A percentile compares a stretch with the other conserved stretches of the same genome.
Conservation (phyloP, 2,329 filamentous ascomycete genomes). For the Metarhizium robertsii region DNA sequence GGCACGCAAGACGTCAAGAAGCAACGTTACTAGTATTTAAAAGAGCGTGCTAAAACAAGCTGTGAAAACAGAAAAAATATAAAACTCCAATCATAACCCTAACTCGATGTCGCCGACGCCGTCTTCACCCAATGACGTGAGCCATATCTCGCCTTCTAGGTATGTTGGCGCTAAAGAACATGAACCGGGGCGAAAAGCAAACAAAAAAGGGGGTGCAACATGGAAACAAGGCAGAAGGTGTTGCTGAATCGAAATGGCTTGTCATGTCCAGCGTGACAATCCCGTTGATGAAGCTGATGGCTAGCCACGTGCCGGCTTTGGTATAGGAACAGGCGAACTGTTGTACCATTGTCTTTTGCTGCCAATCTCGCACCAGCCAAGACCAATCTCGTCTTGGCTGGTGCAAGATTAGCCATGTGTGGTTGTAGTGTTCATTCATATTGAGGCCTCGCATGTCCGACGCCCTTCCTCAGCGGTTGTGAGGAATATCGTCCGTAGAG, state of each 20-base stretch:
- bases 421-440: not conserved
- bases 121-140: too few relatives aligned
- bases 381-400: not conserved
- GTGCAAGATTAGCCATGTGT: not conserved
- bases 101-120: too few relatives aligned
- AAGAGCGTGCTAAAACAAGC: too few relatives aligned
- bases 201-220: too few relatives aligned
- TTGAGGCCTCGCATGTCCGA: not conserved
- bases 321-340: not conserved
- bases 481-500: not conserved
- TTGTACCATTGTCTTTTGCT: not conserved
- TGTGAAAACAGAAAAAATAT: too few relatives aligned
- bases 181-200: too few relatives aligned
- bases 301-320: not conserved
- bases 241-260: not conserved
- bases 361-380: not conserved
- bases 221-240: not conserved
- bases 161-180: too few relatives aligned
- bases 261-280: not conserved
- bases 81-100: too few relatives aligned
- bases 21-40: too few relatives aligned
- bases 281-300: not conserved
- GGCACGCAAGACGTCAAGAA: too few relatives aligned
- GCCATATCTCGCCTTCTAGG: too few relatives aligned
- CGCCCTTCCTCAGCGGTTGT: not conserved